phyloP scores from a whole-genome alignment of 1,284 basidiomycete genomes.

The Ceratobasidium sp. region DNA sequence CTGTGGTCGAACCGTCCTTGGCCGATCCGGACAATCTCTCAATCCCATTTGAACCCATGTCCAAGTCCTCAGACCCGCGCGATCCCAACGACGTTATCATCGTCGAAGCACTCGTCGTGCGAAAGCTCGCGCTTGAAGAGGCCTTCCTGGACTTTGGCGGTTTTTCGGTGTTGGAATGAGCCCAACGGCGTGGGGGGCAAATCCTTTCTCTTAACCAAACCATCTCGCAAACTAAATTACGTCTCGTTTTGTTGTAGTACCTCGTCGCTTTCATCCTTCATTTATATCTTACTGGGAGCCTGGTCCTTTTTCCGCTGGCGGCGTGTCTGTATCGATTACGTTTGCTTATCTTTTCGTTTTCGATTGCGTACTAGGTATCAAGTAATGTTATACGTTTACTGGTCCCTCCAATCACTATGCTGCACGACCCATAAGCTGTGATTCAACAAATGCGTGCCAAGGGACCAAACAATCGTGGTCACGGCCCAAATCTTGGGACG shows the following conservation, averaged over 20 bases:
- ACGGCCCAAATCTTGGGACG: too few relatives aligned
- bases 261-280: not conserved
- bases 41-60: not conserved
- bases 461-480: too few relatives aligned
- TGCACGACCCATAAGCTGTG: too few relatives aligned
- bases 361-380: too few relatives aligned
- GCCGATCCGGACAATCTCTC: not conserved
- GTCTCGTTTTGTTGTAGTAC: not conserved
- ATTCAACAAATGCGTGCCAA: too few relatives aligned
- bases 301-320: not conserved
- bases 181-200: too few relatives aligned
- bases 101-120: conserved; percentile 77
- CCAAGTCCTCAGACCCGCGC: not conserved
- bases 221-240: not conserved
- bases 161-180: conserved; percentile 49
- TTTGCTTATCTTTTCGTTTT: not conserved
- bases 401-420: too few relatives aligned
- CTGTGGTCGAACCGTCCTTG: not conserved
- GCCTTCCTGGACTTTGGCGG: conserved; percentile 74
- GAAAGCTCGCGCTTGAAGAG: conserved; percentile 74
- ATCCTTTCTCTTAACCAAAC: too few relatives aligned
- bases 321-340: conserved; percentile 25
- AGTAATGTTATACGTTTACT: too few relatives aligned
- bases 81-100: conserved; percentile 51
- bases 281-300: not conserved